A percentile compares a stretch with the other conserved stretches of the same genome.
Evolutionary conservation across 768 basidiomycete species (phyloP).

Genomic region (Coprinellus micaceus): DNA sequence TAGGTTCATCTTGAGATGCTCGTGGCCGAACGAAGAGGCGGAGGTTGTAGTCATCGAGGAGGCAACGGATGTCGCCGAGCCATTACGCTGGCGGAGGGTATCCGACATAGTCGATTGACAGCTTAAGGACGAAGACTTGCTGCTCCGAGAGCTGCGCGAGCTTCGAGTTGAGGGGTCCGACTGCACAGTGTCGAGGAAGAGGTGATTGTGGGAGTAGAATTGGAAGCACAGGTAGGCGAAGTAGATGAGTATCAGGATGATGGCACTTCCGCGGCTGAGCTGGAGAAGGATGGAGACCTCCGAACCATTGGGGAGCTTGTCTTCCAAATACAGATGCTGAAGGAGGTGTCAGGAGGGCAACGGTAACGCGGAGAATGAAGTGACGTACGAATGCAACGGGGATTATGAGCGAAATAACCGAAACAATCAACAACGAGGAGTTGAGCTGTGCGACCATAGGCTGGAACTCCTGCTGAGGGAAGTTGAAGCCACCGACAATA

Average conservation of each 20-base stretch:
- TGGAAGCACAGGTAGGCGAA: conserved; percentile 45
- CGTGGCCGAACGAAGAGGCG: conserved; percentile 16
- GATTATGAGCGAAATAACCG: conserved; percentile 65
- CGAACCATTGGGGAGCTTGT: conserved; percentile 27
- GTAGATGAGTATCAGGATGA: conserved; percentile 41
- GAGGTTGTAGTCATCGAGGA: conserved; percentile 13
- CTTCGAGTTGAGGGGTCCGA: conserved; percentile 11
- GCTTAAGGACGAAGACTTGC: conserved; percentile 11
- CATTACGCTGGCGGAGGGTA: conserved; percentile 16
- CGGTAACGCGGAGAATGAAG: conserved; percentile 11
- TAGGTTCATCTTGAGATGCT: conserved; percentile 32
- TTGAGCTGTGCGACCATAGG: conserved; percentile 61
- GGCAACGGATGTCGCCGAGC: conserved; percentile 10
- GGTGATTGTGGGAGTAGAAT: conserved; percentile 48
- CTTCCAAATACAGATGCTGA: conserved; percentile 36
- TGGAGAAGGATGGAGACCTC: conserved; percentile 41
- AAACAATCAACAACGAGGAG: conserved; percentile 62
- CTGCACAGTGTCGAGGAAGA: conserved; percentile 37
- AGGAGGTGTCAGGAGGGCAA: conserved; percentile 9
- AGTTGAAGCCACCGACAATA: conserved; percentile 45
- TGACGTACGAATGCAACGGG: conserved; percentile 55
- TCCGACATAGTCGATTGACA: conserved; percentile 21
- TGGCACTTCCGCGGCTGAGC: conserved; percentile 45
- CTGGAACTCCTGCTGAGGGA: conserved; percentile 50
- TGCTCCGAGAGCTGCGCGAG: conserved; percentile 9